Base-by-base conservation (phyloP, 2,329 filamentous ascomycete species). In the Xenoacremonium recifei region DNA sequence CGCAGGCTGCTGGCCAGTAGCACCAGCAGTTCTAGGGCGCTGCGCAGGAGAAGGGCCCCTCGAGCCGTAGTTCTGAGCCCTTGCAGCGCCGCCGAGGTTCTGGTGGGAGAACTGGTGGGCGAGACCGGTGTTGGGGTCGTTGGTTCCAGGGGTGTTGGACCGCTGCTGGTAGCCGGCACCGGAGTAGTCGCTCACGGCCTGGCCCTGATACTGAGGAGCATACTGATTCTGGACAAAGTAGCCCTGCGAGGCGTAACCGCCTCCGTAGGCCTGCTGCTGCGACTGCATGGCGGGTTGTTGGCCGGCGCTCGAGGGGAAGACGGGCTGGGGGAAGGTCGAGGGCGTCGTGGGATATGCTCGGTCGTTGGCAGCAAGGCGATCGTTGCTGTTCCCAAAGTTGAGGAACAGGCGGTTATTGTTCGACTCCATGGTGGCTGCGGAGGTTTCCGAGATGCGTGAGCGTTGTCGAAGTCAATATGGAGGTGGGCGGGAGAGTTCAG, bases 61-160 rank as follows among this genome's bases (percentile, higher is more conserved):
- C 45, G 80, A 76, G 51, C 75, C 80, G 61, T 90, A 91, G 36
- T 83, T 81, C 46, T 81, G 82, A 21, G 77, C 77, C 53, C 89
- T 80, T 46, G 83, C 82, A 32, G 80, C 82, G 33, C 81, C 82
- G 46, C 87, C 85, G 30, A 97, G 78, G 66, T 96, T 95, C 73
- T 97, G 92, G 68, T 96, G 90, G 44, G 92, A 95, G 67, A 97
- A 95, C 66, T 99, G 93, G 64, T 96, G 89, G 47, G 91, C 90
- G 34, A 97, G 79, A 21, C 90, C 91, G 58, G 89, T 93, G 57
- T 92, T 95, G 54, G 85, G 87, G 61, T 96, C 90, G 59, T 88
- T 89, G 62, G 79, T 71, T 44, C 76, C 79, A 5, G 80, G 78
- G 4, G 79, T 76, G 57, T 75, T 76, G 55, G 77, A 74, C 47